Conservation (phyloP, 2,329 filamentous ascomycete species). For the Ceratocystis alfenasii region DNA sequence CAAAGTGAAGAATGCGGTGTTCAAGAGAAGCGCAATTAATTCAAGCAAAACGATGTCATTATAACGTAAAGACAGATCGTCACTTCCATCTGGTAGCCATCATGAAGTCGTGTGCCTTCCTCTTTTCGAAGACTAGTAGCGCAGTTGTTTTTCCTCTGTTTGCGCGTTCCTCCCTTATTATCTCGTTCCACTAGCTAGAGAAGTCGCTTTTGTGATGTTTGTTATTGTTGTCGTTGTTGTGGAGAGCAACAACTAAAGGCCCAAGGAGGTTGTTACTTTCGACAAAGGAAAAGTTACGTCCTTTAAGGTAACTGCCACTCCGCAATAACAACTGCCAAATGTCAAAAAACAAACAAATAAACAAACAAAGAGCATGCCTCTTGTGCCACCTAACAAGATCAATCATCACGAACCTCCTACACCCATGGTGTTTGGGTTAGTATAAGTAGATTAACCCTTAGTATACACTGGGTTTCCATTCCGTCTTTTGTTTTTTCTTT, state of each 20-base stretch:
- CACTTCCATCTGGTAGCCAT: background rate
- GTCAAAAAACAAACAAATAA: background rate
- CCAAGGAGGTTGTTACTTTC: background rate
- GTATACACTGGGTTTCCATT: too few relatives aligned
- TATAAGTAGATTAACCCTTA: background rate
- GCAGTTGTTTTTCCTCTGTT: background rate
- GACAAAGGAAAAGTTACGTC: too few relatives aligned
- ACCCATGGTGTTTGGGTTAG: background rate
- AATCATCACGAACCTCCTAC: background rate
- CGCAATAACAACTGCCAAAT: background rate
- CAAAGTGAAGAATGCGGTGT: background rate
- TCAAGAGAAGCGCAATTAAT: background rate
- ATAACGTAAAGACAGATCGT: background rate
- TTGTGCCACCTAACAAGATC: background rate
- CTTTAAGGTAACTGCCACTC: too few relatives aligned
- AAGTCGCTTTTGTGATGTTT: background rate
- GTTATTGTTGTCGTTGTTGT: constrained; percentile 1
- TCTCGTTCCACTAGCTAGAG: background rate
- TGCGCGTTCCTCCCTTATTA: background rate
- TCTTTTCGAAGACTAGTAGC: background rate
- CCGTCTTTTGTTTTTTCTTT: background rate
- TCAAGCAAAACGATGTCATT: background rate
- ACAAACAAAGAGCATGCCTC: background rate
- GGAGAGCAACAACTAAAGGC: background rate
- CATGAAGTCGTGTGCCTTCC: background rate